These are phyloP conservation scores for Colletotrichum acutatum DNA, from an alignment of 2,329 filamentous ascomycete genomes.

Conservation along the genomic window DNA sequence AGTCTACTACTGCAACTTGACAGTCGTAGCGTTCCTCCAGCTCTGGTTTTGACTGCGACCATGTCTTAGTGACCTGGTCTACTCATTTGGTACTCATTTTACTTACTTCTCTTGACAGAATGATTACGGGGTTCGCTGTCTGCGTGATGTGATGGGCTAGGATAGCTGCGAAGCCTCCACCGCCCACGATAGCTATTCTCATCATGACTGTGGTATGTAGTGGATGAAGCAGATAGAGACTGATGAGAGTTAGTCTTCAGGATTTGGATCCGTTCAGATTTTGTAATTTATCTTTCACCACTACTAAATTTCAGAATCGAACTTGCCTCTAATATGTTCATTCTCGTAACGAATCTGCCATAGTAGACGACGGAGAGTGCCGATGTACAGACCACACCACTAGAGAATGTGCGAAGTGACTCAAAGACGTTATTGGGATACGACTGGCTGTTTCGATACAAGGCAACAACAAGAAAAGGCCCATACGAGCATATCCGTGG, in stretches of 20 bases:
- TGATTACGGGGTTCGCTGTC: conserved; percentile 74
- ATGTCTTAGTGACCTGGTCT: neutral
- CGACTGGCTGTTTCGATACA: conserved; percentile 8
- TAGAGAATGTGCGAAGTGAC: conserved; percentile 1
- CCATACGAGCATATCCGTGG: neutral
- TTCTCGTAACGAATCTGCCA: neutral
- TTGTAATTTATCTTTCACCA: neutral
- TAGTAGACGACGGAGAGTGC: neutral
- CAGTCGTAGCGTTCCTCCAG: conserved; percentile 65
- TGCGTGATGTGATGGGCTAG: conserved; percentile 67
- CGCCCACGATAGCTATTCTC: conserved; percentile 61
- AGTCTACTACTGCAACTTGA: conserved; percentile 77
- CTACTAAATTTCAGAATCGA: neutral
- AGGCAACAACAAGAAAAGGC: conserved; percentile 8
- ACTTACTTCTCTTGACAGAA: conserved; percentile 74
- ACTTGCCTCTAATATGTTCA: conserved; percentile 3
- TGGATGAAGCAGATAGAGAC: neutral
- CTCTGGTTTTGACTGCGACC: conserved; percentile 61
- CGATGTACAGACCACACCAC: conserved; percentile 11
- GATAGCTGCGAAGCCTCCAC: conserved; percentile 56
- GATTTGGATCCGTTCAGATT: neutral
- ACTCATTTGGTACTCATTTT: neutral
- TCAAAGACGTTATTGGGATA: neutral
- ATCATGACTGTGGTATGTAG: conserved; percentile 48
- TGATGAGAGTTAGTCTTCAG: neutral